These are phyloP conservation scores for Boechera divaricarpa DNA, from an alignment of 345 rosid genomes.

Conservation along the genomic window DNA sequence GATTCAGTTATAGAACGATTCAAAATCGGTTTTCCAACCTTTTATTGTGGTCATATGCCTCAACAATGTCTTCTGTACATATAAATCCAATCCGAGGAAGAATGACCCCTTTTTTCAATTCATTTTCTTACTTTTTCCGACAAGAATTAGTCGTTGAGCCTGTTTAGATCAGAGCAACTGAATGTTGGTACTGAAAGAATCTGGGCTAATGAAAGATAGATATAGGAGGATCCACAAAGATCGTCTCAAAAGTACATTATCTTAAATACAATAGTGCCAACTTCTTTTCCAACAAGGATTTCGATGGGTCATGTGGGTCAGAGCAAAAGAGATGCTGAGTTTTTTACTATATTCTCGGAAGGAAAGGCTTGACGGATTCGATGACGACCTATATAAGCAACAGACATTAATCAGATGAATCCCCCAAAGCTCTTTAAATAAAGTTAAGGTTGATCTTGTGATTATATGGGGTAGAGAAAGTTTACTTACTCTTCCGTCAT, in stretches of 20 bases:
- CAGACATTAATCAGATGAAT: constrained; percentile 11
- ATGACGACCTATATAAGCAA: constrained; percentile 59
- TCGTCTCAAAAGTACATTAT: constrained; percentile 29
- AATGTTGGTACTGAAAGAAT: constrained; percentile 6
- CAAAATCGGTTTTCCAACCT: background rate
- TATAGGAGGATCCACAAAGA: constrained; percentile 13
- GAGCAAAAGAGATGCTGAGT: constrained; percentile 23
- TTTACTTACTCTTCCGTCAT: constrained; percentile 87
- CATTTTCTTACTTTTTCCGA: constrained; percentile 27
- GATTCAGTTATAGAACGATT: background rate
- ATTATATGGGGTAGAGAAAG: background rate
- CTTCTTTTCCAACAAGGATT: constrained; percentile 17
- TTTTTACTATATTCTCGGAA: constrained; percentile 48
- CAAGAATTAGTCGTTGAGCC: constrained; percentile 22
- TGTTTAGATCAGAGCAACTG: constrained; percentile 22
- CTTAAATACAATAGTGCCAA: constrained; percentile 20
- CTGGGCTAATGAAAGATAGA: constrained; percentile 19
- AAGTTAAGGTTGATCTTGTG: constrained; percentile 11
- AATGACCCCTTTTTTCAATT: background rate
- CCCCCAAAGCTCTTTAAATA: constrained; percentile 5
- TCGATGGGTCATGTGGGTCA: constrained; percentile 17
- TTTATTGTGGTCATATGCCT: constrained; percentile 26
- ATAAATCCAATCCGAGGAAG: constrained; percentile 26
- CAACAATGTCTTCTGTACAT: constrained; percentile 40
- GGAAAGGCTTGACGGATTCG: constrained; percentile 67